These are phyloP conservation scores for Powellomyces hirtus DNA, from an alignment of 192 early-diverging fungal genomes.

Conservation along the genomic window DNA sequence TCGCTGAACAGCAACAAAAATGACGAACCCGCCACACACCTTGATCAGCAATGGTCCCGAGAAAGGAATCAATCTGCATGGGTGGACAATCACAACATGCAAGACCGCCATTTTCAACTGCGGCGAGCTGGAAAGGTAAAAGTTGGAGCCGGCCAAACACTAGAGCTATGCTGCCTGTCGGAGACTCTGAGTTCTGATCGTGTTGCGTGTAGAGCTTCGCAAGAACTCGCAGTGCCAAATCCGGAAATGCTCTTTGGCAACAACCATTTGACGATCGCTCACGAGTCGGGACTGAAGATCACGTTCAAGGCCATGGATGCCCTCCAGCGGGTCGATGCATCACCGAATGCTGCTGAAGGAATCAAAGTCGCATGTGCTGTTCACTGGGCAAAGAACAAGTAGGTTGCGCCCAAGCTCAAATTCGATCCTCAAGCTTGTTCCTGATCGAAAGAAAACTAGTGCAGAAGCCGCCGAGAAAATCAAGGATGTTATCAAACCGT, in stretches of 20 bases:
- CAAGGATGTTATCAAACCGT: slow-evolving; percentile 85
- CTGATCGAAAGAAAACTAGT: slow-evolving; percentile 8
- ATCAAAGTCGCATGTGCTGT: slow-evolving; percentile 84
- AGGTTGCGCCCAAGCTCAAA: background rate
- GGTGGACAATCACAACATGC: slow-evolving; percentile 57
- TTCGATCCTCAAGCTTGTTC: background rate
- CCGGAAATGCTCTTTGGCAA: slow-evolving; percentile 98
- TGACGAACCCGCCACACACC: no score
- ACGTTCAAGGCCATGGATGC: slow-evolving; percentile 73
- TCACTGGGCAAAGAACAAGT: slow-evolving; percentile 83
- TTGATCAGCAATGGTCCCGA: background rate
- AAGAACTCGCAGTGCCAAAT: slow-evolving; percentile 56
- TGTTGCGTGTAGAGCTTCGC: slow-evolving; percentile 5
- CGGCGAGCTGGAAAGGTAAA: slow-evolving; percentile 48
- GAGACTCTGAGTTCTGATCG: background rate
- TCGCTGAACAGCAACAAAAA: no score
- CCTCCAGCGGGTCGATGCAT: slow-evolving; percentile 66
- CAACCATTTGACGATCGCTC: slow-evolving; percentile 67
- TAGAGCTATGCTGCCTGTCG: no score
- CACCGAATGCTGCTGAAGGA: slow-evolving; percentile 60
- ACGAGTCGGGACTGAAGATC: slow-evolving; percentile 55
- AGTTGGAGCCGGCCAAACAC: background rate
- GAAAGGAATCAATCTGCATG: slow-evolving; percentile 35
- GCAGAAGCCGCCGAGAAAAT: slow-evolving; percentile 50
- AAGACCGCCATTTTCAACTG: slow-evolving; percentile 62